Base-by-base conservation (phyloP, 345 rosid genomes). In the Syzygium jambos region DNA sequence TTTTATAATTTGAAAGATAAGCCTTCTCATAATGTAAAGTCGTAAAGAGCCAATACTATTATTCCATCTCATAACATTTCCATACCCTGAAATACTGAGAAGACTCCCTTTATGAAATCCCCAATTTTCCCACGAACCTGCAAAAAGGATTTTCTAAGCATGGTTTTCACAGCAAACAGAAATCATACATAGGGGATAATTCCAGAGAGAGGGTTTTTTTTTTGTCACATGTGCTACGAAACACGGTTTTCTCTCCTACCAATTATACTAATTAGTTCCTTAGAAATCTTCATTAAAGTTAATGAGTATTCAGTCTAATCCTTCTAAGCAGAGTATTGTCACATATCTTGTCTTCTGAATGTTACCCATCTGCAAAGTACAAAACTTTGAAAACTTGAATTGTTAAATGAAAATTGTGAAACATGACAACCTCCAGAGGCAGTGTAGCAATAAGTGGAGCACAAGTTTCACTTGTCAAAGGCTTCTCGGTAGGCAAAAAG, bases 391-490 rank as follows among this genome's bases (percentile, higher is more conserved):
- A 30, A 38, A 73, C 21, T 19, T 84, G 84, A 68, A 38, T 11
- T 38, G 84, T 38, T 22, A 38, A 78, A 78, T 46, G n/a, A 51
- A 55, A 38, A 30, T 54, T 86, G 92, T 21, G 46, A n/a, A 55
- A 27, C 38, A 56, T 86, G 92, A 90, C 88, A 85, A 93, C 98
- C 96, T 98, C 99, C 91, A 98, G 92, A 88, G 99, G 98, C 89
- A 98, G 98, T 46, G 98, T 98, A 86, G 99, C 98, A 90, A 98
- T 95, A 91, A 96, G 89, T 46, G 99, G 99, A 86, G 99, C 99
- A 91, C 96, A 96, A 22, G 92, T 93, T 73, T 96, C 96, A 63
- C 83, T 91, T 3, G 95, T 93, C 95, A 96, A 92, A 51, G 93
- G 84, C 90, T 95, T 95, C 85, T 95, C 98, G 2, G 96, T 89